Percentiles rank a stretch among this genome's conserved stretches.
These are phyloP conservation scores for Auricularia sp. DNA, from an alignment of 768 basidiomycete genomes.

Conservation along the genomic window DNA sequence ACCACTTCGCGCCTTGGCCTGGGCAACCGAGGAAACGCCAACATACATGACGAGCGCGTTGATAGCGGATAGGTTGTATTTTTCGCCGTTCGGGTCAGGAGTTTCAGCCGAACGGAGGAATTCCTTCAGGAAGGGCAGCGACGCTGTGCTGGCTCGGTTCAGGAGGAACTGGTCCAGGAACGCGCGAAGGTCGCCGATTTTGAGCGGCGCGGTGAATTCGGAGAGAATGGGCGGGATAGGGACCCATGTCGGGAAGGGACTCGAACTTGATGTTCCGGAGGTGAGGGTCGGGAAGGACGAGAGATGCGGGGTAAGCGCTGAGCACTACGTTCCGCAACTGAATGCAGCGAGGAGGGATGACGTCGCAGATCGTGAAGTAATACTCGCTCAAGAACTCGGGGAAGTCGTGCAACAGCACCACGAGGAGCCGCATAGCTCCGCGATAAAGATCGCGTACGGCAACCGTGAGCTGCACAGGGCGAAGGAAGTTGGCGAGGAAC, in stretches of 20 bases:
- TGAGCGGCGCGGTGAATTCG: slow-evolving; percentile 79
- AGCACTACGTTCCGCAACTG: slow-evolving; percentile 96
- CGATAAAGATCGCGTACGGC: slow-evolving; percentile 84
- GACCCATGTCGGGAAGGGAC: slow-evolving; percentile 78
- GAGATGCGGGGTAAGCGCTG: slow-evolving; percentile 80
- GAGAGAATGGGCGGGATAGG: slow-evolving; percentile 84
- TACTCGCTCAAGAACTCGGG: slow-evolving; percentile 96
- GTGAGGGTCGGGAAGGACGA: slow-evolving; percentile 79
- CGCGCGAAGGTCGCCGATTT: slow-evolving; percentile 66
- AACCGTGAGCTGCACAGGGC: slow-evolving; percentile 65
- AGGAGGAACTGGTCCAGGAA: slow-evolving; percentile 82
- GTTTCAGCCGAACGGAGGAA: slow-evolving; percentile 44
- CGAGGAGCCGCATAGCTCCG: slow-evolving; percentile 78
- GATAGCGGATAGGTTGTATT: slow-evolving; percentile 81
- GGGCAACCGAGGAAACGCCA: slow-evolving; percentile 85
- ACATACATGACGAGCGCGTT: slow-evolving; percentile 95
- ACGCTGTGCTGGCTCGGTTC: slow-evolving; percentile 59
- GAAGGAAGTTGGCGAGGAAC: slow-evolving; percentile 87
- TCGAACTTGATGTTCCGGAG: slow-evolving; percentile 67
- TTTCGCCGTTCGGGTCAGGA: slow-evolving; percentile 40
- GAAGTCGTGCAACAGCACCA: slow-evolving; percentile 96
- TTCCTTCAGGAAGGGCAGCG: slow-evolving; percentile 70
- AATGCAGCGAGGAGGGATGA: slow-evolving; percentile 84
- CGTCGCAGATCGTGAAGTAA: slow-evolving; percentile 92
- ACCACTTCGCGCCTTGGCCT: slow-evolving; percentile 78